Conservation (phyloP, 148 eudicot species). For the Camellia granthamiana region DNA sequence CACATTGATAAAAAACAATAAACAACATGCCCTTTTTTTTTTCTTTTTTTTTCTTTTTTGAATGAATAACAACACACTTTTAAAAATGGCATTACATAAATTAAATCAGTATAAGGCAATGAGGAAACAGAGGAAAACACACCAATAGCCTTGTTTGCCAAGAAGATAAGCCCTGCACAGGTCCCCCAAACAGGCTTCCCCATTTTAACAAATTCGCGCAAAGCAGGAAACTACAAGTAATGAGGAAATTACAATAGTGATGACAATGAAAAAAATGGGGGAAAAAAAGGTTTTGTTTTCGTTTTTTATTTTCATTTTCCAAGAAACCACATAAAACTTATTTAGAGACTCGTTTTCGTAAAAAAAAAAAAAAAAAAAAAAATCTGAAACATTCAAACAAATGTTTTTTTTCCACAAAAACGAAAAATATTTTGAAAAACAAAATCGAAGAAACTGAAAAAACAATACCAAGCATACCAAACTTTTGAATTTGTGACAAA, state of each 20-base stretch:
- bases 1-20: background rate
- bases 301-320: too few relatives aligned
- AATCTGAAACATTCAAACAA: too few relatives aligned
- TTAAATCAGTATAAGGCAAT: background rate
- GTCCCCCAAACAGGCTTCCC: constrained; percentile 98
- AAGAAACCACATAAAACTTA: too few relatives aligned
- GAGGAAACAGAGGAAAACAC: constrained; percentile 3
- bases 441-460: background rate
- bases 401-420: too few relatives aligned
- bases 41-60: too few relatives aligned
- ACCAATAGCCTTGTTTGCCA: constrained; percentile 85
- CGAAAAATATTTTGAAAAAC: too few relatives aligned
- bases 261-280: background rate
- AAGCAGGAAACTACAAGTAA: constrained; percentile 70
- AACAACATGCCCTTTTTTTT: background rate
- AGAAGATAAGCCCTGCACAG: constrained; percentile 90
- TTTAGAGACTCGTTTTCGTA: too few relatives aligned
- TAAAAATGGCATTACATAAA: background rate
- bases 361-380: too few relatives aligned
- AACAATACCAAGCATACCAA: background rate
- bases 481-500: background rate
- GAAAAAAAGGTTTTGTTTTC: too few relatives aligned
- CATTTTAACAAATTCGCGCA: constrained; percentile 81
- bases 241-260: constrained; percentile 1
- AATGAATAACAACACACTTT: background rate